Conservation (phyloP, 176 grass and related monocot genomes). For the Aegilops tauschii region DNA sequence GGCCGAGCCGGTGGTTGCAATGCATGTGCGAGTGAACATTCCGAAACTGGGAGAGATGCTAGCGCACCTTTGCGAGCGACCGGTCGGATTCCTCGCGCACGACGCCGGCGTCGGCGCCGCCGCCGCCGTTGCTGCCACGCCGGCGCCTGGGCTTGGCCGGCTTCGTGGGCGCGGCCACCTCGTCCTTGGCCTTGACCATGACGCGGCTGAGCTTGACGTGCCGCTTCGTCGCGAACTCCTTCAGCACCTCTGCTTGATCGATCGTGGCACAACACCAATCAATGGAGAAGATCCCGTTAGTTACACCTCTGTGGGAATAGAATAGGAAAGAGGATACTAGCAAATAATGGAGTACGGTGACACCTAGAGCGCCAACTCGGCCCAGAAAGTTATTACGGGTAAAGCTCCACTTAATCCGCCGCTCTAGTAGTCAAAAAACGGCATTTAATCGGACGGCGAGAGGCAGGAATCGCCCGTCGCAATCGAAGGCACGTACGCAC, state of each 20-base stretch:
- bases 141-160: conserved; percentile 33
- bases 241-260: conserved; percentile 61
- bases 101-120: background rate
- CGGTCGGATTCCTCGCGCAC: conserved; percentile 24
- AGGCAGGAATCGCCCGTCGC: background rate
- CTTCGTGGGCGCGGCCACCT: conserved; percentile 29
- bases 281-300: background rate
- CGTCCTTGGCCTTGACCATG: conserved; percentile 48
- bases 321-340: background rate
- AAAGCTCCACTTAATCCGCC: background rate
- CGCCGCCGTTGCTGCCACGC: background rate
- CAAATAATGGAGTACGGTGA: background rate
- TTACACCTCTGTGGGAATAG: background rate
- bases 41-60: background rate
- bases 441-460: conserved; percentile 18
- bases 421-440: background rate
- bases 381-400: background rate
- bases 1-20: background rate
- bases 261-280: background rate
- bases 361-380: background rate
- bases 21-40: background rate
- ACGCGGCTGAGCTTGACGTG: conserved; percentile 75
- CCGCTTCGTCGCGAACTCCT: conserved; percentile 80
- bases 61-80: conserved; percentile 40
- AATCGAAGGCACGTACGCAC: too few relatives aligned